A percentile compares a stretch with the other conserved stretches of the same genome.
phyloP scores from a whole-genome alignment of 2,329 filamentous ascomycete genomes.

The Nothopassalora personata region DNA sequence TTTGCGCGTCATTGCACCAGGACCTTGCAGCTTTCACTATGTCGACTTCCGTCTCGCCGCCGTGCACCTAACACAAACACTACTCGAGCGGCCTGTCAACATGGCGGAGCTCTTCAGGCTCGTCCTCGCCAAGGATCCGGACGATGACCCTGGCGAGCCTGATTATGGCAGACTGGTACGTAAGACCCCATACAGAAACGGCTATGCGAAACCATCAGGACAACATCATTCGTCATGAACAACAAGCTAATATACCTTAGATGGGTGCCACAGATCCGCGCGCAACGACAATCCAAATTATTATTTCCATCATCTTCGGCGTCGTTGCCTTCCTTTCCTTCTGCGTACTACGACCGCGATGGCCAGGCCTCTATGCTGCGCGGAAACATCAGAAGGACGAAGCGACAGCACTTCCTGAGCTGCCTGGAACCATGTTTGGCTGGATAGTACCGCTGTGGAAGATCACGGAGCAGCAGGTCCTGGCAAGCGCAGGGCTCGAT shows the following conservation, averaged over 20 bases:
- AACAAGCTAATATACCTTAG: too few species aligned
- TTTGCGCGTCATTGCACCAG: neutral
- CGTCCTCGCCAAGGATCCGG: neutral
- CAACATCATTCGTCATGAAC: too few species aligned
- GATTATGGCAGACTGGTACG: conserved; percentile 13
- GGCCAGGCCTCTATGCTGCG: conserved; percentile 85
- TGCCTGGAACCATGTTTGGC: conserved; percentile 81
- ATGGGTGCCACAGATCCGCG: conserved; percentile 35
- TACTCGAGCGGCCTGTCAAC: neutral
- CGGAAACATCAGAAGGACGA: conserved; percentile 69
- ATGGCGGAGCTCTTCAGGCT: neutral
- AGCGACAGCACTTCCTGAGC: conserved; percentile 63
- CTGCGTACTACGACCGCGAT: conserved; percentile 80
- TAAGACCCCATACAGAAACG: too few species aligned
- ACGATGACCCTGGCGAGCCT: conserved; percentile 6
- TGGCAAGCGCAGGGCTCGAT: conserved; percentile 86
- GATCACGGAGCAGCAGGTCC: conserved; percentile 82
- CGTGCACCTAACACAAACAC: neutral
- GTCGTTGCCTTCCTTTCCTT: conserved; percentile 68
- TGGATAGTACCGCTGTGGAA: conserved; percentile 85
- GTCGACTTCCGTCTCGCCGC: neutral
- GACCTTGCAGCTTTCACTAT: neutral
- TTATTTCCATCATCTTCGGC: conserved; percentile 66
- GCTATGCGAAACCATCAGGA: too few species aligned
- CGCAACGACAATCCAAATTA: conserved; percentile 57